A percentile compares a stretch with the other conserved stretches of the same genome.
phyloP scores from a whole-genome alignment of 2,329 filamentous ascomycete species.

The Diaporthe sp. region DNA sequence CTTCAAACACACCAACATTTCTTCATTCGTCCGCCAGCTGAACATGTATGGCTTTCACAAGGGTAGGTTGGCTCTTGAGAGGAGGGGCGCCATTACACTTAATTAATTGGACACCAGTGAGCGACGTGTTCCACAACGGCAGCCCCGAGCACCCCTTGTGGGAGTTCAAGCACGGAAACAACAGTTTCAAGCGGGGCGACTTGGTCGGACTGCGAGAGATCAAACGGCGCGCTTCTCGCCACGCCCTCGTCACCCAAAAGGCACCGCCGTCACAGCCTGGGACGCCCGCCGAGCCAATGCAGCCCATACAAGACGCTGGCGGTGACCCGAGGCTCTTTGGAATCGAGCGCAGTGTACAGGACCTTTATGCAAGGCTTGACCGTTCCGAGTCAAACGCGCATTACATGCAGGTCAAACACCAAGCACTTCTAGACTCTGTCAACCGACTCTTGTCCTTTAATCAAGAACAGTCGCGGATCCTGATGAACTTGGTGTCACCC shows the following conservation, averaged over 20 bases:
- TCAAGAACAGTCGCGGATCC: conserved; percentile 82
- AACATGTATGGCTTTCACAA: conserved; percentile 99
- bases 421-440: conserved; percentile 85
- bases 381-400: conserved; percentile 87
- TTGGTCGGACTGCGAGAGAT: conserved; percentile 93
- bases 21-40: conserved; percentile 95
- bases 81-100: conserved; percentile 41
- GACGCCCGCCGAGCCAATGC: conserved; percentile 85
- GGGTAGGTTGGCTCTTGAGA: conserved; percentile 66
- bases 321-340: conserved; percentile 80
- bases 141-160: conserved; percentile 93
- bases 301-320: conserved; percentile 74
- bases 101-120: conserved; percentile 71
- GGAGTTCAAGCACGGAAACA: conserved; percentile 99
- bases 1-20: conserved; percentile 99
- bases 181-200: conserved; percentile 96
- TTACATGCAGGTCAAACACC: conserved; percentile 83
- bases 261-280: conserved; percentile 81
- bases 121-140: conserved; percentile 97
- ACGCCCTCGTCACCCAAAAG: conserved; percentile 92
- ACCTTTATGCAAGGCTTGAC: conserved; percentile 80
- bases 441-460: conserved; percentile 80
- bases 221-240: conserved; percentile 91
- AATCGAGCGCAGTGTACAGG: conserved; percentile 86
- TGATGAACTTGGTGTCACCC: conserved; percentile 78